phyloP scores from a whole-genome alignment of 2,329 filamentous ascomycete genomes.

The Falciphora oryzae region DNA sequence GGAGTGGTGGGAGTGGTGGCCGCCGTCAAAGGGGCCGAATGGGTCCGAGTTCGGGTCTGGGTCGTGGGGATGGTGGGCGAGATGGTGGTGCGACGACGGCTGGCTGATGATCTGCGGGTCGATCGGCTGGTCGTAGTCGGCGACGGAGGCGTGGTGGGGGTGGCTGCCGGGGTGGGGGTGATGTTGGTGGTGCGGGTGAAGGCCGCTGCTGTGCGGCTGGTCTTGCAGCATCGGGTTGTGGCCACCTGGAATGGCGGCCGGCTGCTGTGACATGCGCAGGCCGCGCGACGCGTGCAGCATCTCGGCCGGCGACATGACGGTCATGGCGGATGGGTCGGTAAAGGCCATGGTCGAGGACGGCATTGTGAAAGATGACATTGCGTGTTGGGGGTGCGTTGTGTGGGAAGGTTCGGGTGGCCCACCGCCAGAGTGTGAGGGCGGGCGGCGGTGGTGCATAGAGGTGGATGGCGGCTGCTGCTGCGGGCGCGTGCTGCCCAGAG shows the following conservation, averaged over 20 bases:
- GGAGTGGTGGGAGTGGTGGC: constrained; percentile 26
- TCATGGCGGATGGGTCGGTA: constrained; percentile 36
- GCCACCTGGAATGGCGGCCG: constrained; percentile 16
- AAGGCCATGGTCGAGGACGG: constrained; percentile 12
- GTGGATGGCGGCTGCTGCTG: neutral
- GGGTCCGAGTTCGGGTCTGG: constrained; percentile 21
- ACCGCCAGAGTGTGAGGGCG: neutral
- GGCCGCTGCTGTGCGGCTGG: constrained; percentile 21
- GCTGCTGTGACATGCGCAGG: constrained; percentile 21
- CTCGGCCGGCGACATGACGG: constrained; percentile 30
- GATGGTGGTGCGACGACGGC: constrained; percentile 21
- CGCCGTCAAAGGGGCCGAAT: constrained; percentile 32
- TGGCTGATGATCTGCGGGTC: constrained; percentile 54
- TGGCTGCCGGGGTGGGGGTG: constrained; percentile 21
- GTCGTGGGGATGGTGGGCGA: constrained; percentile 21
- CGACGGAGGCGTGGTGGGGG: constrained; percentile 15
- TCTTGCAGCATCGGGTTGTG: constrained; percentile 27
- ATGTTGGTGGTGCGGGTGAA: constrained; percentile 29
- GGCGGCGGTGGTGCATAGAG: constrained; percentile 3
- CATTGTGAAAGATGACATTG: constrained; percentile 2
- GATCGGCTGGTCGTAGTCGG: constrained; percentile 41
- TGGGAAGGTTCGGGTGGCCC: neutral
- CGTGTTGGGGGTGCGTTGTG: constrained; percentile 3
- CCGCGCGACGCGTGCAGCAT: constrained; percentile 22
- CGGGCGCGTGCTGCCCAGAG: neutral